These are phyloP conservation scores for Stephania japonica DNA, from an alignment of 164 flowering plant genomes.

Conservation along the genomic window DNA sequence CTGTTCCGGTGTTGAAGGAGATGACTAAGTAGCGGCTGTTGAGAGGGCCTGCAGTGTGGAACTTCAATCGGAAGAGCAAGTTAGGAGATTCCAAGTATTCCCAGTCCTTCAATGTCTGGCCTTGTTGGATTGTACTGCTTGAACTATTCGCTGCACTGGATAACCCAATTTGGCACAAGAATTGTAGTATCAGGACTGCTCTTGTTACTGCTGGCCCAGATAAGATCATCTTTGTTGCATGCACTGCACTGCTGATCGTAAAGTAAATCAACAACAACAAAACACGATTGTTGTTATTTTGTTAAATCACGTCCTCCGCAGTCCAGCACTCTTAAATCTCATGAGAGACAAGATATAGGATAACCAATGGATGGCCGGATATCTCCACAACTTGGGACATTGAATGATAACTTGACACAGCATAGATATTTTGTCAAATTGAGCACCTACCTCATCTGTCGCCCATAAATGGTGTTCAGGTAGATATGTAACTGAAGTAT, in stretches of 20 bases:
- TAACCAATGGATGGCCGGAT: no score
- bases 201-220: no score
- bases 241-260: background rate
- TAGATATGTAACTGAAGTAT: no score
- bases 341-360: no score
- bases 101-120: background rate
- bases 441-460: no score
- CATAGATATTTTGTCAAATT: no score
- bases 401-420: no score
- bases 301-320: background rate
- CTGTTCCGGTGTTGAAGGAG: background rate
- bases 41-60: background rate
- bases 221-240: no score
- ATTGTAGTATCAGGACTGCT: background rate
- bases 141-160: background rate
- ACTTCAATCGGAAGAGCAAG: background rate
- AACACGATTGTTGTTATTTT: no score
- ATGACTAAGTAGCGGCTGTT: background rate
- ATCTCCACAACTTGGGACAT: no score
- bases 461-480: no score
- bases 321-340: background rate
- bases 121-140: background rate
- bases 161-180: background rate
- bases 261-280: background rate
- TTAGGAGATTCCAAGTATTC: background rate